A percentile compares a stretch with the other conserved stretches of the same genome.
Conservation (phyloP, 306 rosid genomes). For the Astragalus glycyphyllos region DNA sequence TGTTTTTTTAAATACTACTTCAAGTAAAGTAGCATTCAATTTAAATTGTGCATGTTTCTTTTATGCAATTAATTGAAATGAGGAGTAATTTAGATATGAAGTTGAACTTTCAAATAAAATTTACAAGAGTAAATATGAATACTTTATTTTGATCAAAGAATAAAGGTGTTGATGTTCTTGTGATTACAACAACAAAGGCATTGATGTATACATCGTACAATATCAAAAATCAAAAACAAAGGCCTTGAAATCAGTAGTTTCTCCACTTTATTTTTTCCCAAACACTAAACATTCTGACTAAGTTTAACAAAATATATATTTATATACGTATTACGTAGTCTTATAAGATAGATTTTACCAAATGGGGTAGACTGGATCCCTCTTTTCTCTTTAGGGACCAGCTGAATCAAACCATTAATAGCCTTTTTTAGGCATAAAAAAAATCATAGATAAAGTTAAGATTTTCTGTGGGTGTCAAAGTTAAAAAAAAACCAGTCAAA, state of each 20-base stretch:
- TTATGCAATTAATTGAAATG: too few relatives aligned
- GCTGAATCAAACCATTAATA: conserved; percentile 19
- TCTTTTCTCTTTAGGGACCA: background rate
- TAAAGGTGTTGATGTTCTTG: too few relatives aligned
- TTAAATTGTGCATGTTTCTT: too few relatives aligned
- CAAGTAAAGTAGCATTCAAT: too few relatives aligned
- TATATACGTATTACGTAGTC: background rate
- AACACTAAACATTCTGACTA: conserved; percentile 45
- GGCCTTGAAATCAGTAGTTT: conserved; percentile 15
- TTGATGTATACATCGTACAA: conserved; percentile 22
- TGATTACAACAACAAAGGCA: too few relatives aligned
- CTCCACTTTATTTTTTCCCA: background rate
- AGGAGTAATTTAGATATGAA: too few relatives aligned
- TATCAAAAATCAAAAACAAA: conserved; percentile 30
- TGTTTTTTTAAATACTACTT: too few relatives aligned
- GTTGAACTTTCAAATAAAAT: too few relatives aligned
- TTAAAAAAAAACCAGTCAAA: background rate
- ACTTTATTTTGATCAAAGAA: too few relatives aligned
- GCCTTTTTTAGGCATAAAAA: conserved; percentile 23
- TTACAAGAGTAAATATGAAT: too few relatives aligned
- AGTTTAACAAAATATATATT: conserved; percentile 12
- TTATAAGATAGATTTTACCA: background rate
- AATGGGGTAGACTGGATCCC: background rate
- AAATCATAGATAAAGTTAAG: background rate
- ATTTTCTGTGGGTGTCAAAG: background rate